A percentile compares a stretch with the other conserved stretches of the same genome.
Evolutionary conservation across 176 grass and related monocot species (phyloP).

Genomic region (Chloris gayana): DNA sequence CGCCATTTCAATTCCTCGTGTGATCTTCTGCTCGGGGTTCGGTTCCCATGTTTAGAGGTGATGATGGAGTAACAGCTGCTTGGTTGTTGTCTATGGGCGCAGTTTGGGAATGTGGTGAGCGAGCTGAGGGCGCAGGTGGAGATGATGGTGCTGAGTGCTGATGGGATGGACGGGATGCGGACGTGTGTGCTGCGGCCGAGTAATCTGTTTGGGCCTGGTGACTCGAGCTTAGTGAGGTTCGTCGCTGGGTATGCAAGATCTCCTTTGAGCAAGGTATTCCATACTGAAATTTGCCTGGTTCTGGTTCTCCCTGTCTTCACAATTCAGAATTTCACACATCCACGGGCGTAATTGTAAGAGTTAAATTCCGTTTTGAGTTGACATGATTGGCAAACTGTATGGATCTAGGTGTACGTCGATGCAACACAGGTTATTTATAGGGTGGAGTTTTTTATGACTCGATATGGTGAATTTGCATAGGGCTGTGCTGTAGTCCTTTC

Average conservation of each 20-base stretch:
- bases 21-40: constrained; percentile 9
- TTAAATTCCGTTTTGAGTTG: not conserved
- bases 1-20: not conserved
- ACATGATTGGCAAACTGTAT: constrained; percentile 13
- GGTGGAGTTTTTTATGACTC: not conserved
- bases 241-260: constrained; percentile 62
- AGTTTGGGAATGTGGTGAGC: constrained; percentile 61
- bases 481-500: not conserved
- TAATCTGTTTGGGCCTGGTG: constrained; percentile 81
- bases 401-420: not conserved
- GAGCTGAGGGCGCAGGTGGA: constrained; percentile 88
- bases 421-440: not conserved
- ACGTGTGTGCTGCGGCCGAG: constrained; percentile 79
- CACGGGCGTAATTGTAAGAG: not conserved
- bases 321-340: not conserved
- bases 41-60: not conserved
- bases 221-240: constrained; percentile 61
- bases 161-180: constrained; percentile 58
- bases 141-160: constrained; percentile 74
- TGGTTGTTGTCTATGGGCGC: constrained; percentile 31
- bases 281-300: not conserved
- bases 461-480: not conserved
- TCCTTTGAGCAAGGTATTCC: constrained; percentile 67
- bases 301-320: constrained; percentile 7
- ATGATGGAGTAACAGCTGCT: not conserved